A percentile compares a stretch with the other conserved stretches of the same genome.
Conservation (phyloP, 2,329 filamentous ascomycete genomes). For the Ophiostoma piceae region DNA sequence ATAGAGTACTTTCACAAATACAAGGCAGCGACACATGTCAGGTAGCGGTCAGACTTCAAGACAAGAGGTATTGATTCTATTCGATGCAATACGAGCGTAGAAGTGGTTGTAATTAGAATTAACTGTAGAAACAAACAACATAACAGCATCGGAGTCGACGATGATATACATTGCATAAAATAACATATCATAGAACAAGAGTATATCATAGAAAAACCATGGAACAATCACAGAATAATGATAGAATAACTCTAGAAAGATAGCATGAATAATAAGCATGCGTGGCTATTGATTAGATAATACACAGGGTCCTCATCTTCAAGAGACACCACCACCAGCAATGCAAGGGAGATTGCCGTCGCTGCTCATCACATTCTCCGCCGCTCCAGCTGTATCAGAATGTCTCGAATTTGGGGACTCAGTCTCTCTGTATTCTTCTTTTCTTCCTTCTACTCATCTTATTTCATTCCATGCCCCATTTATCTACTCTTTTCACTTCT, state of each 20-base stretch:
- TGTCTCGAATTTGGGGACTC: conserved; percentile 7
- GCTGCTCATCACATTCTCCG: conserved; percentile 3
- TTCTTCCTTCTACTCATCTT: neutral
- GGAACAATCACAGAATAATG: neutral
- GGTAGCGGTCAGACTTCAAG: neutral
- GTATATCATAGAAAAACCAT: no score
- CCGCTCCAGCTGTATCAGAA: conserved; percentile 7
- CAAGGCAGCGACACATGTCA: no score
- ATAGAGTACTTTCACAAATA: neutral
- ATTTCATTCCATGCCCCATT: neutral
- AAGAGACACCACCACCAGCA: neutral
- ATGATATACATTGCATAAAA: neutral
- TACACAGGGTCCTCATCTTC: neutral
- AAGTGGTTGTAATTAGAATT: no score
- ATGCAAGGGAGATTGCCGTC: conserved; percentile 11
- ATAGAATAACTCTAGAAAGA: neutral
- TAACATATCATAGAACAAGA: no score
- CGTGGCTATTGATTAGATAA: neutral
- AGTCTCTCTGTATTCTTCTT: neutral
- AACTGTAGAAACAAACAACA: no score
- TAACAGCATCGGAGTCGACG: neutral
- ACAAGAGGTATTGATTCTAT: neutral
- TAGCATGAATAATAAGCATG: neutral
- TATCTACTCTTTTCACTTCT: neutral
- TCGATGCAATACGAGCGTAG: neutral